Conservation (phyloP, 345 rosid species). For the Abelmoschus esculentus region DNA sequence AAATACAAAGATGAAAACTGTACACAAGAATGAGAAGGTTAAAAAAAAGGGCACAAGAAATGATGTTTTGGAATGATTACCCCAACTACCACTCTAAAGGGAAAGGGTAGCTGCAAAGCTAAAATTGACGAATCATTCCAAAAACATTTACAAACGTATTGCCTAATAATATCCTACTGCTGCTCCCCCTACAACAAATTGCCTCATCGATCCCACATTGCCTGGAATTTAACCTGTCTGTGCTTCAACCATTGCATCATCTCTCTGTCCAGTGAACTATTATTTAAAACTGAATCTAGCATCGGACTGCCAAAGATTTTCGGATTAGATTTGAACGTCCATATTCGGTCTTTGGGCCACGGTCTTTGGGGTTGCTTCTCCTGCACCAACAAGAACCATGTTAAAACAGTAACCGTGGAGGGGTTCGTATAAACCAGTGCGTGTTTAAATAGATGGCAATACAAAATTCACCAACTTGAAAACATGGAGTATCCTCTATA, state of each 20-base stretch:
- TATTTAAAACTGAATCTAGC: constrained; percentile 62
- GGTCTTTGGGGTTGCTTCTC: constrained; percentile 80
- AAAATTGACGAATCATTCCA: constrained; percentile 37
- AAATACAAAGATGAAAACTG: constrained; percentile 21
- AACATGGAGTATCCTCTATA: not conserved
- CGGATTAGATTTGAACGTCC: constrained; percentile 62
- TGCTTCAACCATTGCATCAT: constrained; percentile 82
- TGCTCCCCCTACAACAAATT: not conserved
- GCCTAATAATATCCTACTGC: constrained; percentile 13
- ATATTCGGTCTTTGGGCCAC: constrained; percentile 93
- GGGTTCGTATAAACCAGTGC: not conserved
- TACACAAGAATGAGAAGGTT: constrained; percentile 46
- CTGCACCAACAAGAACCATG: constrained; percentile 28
- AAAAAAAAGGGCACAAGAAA: not conserved
- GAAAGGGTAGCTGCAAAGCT: constrained; percentile 29
- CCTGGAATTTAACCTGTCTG: constrained; percentile 56
- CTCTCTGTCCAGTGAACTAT: constrained; percentile 58
- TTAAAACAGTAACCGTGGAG: not conserved
- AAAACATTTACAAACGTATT: constrained; percentile 14
- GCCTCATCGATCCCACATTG: constrained; percentile 65
- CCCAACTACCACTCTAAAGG: constrained; percentile 28
- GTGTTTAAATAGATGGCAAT: not conserved
- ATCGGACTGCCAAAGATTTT: constrained; percentile 84
- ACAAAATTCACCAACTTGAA: not conserved
- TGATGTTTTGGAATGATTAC: constrained; percentile 33